Evolutionary conservation across 768 basidiomycete genomes (phyloP), one percentile per base, ranked within the genome.

Genomic region (Tephrocybe sp.): DNA sequence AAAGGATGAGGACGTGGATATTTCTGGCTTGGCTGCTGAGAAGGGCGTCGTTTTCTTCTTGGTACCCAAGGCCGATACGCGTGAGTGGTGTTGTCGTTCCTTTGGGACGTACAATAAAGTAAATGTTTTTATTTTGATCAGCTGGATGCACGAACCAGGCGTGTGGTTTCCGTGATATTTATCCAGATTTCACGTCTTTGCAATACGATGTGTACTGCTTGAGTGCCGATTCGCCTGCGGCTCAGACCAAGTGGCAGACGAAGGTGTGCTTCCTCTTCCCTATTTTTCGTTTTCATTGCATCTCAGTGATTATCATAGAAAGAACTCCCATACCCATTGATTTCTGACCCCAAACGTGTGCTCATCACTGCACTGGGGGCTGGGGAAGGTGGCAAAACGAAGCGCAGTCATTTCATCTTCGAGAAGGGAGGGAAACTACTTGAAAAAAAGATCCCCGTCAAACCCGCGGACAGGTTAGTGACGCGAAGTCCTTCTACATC

Each of bases 91-190:
- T 27, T 39, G 25, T 9, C 44, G 25, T 19, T 53, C 19, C 31
- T 24, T 38, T n/a, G 6, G 32, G 32, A 19, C 28, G 30, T 15
- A 8, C 34, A 11, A 18, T 24, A 21, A 16, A 24, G 25, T 13
- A 12, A 25, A 39, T n/a, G 25, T 18, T 26, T 27, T 11, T 26
- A 37, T 36, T 37, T n/a, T n/a, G n/a, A n/a, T n/a, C n/a, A 90
- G 89, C 88, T 45, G 93, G 95, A 26, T 97, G 95, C 71, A 98
- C 93, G 3, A 86, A 71, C 28, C 94, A 98, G 65, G 94, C 95
- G 0, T 98, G 95, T 64, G 89, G 86, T 4, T 98, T 89, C 77
- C 79, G 92, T 16, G 94, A 98, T 64, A 74, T 74, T 44, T 90
- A 87, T 64, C 79, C 84, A 4, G 86, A 89, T 55, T 95, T 95